Conservation (phyloP, 345 rosid species). For the Noccaea caerulescens region DNA sequence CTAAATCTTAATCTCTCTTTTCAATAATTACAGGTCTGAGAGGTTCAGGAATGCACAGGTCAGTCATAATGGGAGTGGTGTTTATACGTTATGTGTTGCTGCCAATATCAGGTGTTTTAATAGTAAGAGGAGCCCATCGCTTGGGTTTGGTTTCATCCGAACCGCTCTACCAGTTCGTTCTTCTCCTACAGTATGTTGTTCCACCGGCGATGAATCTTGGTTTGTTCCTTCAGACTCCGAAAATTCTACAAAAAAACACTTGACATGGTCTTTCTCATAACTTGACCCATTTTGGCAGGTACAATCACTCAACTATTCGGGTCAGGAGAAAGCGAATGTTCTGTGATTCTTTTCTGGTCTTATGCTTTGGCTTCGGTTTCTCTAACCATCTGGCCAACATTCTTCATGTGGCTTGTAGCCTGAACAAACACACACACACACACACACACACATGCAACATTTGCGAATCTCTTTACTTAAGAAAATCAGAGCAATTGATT, state of each 20-base stretch:
- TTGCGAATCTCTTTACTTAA: slow-evolving; percentile 17
- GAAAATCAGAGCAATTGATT: background rate
- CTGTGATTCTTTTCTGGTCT: slow-evolving; percentile 72
- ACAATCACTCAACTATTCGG: slow-evolving; percentile 72
- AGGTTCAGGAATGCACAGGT: slow-evolving; percentile 51
- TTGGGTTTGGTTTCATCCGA: slow-evolving; percentile 57
- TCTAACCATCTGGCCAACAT: slow-evolving; percentile 69
- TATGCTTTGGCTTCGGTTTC: slow-evolving; percentile 64
- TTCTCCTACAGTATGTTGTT: slow-evolving; percentile 66
- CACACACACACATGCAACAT: slow-evolving; percentile 4
- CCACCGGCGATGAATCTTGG: slow-evolving; percentile 88
- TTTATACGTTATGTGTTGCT: slow-evolving; percentile 56
- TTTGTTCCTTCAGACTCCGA: slow-evolving; percentile 25
- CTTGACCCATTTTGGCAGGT: slow-evolving; percentile 42
- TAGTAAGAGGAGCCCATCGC: slow-evolving; percentile 51
- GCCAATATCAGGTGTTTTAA: slow-evolving; percentile 60
- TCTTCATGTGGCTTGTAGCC: slow-evolving; percentile 68
- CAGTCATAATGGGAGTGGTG: slow-evolving; percentile 52
- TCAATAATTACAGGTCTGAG: slow-evolving; percentile 49
- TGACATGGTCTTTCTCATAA: background rate
- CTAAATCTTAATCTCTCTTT: slow-evolving; percentile 8
- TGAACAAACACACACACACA: slow-evolving; percentile 29
- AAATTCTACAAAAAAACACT: slow-evolving; percentile 47
- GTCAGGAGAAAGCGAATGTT: slow-evolving; percentile 71
- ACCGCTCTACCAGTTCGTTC: slow-evolving; percentile 65